Percentiles rank a stretch among this genome's conserved stretches.
Evolutionary conservation across 2,329 filamentous ascomycete genomes (phyloP).

Genomic region (Chalara sp.): DNA sequence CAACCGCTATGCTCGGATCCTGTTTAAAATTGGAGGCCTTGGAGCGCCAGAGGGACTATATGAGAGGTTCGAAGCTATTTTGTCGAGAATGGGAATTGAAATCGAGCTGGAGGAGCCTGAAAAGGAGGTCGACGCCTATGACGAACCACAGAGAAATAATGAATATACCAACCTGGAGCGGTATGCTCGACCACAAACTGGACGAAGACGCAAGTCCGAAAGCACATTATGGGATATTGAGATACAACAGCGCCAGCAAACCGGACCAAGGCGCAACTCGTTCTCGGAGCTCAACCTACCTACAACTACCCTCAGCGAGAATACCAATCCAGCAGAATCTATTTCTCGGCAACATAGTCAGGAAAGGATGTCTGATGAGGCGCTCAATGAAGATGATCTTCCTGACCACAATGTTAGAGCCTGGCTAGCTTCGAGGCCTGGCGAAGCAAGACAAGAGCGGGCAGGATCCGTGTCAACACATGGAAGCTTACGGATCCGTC

Average conservation of each 20-base stretch:
- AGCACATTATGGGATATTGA: conserved; percentile 23
- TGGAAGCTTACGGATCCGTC: conserved; percentile 19
- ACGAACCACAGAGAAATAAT: background rate
- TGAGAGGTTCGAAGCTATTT: conserved; percentile 63
- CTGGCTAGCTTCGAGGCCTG: conserved; percentile 17
- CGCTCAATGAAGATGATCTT: conserved; percentile 6
- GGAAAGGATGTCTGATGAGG: no score
- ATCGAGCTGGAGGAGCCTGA: conserved; percentile 47
- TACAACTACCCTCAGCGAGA: no score
- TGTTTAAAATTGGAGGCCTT: conserved; percentile 71
- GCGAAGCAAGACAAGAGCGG: conserved; percentile 9
- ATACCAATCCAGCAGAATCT: no score
- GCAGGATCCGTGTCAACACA: conserved; percentile 21
- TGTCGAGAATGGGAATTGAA: conserved; percentile 64
- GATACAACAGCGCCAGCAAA: conserved; percentile 7
- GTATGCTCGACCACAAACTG: conserved; percentile 2
- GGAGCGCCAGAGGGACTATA: conserved; percentile 47
- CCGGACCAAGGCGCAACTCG: conserved; percentile 18
- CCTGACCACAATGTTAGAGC: conserved; percentile 14
- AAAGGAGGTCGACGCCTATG: conserved; percentile 5
- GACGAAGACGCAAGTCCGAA: conserved; percentile 27
- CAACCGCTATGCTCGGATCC: conserved; percentile 66
- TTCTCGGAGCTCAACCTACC: conserved; percentile 8
- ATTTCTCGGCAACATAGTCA: no score
- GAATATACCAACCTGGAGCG: no score